A percentile compares a stretch with the other conserved stretches of the same genome.
phyloP scores from a whole-genome alignment of 2,329 filamentous ascomycete species.

The Talaromyces atroroseus region DNA sequence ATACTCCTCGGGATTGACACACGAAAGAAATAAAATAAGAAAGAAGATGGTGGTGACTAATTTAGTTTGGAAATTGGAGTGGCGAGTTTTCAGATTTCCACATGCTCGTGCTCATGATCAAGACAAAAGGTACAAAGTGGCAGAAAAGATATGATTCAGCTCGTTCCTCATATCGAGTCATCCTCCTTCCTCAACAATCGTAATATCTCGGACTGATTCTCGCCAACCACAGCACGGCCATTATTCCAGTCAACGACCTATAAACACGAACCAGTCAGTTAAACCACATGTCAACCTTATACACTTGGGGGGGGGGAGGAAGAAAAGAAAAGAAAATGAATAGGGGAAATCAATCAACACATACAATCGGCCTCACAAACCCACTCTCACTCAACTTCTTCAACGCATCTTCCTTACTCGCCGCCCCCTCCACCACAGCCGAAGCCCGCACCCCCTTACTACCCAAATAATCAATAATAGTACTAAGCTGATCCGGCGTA shows the following conservation, averaged over 20 bases:
- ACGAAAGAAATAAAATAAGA: not conserved
- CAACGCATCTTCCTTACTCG: constrained; percentile 68
- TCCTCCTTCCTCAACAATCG: constrained; percentile 54
- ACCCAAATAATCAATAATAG: constrained; percentile 71
- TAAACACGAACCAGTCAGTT: constrained; percentile 14
- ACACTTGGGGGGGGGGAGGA: no score
- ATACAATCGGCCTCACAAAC: constrained; percentile 73
- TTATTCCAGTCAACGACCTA: constrained; percentile 85
- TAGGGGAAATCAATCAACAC: constrained; percentile 38
- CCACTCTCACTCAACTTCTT: constrained; percentile 64
- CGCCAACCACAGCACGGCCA: constrained; percentile 70
- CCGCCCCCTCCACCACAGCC: constrained; percentile 70
- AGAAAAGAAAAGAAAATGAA: not conserved
- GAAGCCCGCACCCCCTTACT: constrained; percentile 58
- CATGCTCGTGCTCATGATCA: not conserved
- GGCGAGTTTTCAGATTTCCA: not conserved
- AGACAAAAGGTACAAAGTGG: not conserved
- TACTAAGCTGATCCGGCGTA: constrained; percentile 75
- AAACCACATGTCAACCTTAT: not conserved
- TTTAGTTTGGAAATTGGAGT: not conserved
- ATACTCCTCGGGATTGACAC: not conserved
- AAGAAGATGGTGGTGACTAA: not conserved
- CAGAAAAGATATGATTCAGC: not conserved
- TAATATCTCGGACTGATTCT: constrained; percentile 82
- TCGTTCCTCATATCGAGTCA: constrained; percentile 1